These are phyloP conservation scores for Drechslerella coelobrocha DNA, from an alignment of 2,329 filamentous ascomycete genomes.

Conservation along the genomic window DNA sequence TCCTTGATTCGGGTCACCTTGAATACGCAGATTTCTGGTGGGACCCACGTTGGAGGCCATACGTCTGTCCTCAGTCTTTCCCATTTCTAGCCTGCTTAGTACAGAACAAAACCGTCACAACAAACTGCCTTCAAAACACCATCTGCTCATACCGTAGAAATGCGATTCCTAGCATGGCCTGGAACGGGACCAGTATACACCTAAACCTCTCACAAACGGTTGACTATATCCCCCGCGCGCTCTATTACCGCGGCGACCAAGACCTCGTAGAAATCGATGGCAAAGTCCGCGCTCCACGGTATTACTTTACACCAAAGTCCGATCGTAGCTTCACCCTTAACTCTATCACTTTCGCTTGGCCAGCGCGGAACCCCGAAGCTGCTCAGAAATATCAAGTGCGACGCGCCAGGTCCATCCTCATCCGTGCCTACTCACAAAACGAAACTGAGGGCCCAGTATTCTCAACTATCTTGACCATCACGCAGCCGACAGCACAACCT, in stretches of 20 bases:
- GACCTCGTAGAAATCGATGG: not conserved
- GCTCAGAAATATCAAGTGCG: not conserved
- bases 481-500: not conserved
- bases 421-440: conserved; percentile 6
- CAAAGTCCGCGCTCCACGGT: conserved; percentile 9
- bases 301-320: not conserved
- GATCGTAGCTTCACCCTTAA: conserved; percentile 3
- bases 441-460: not conserved
- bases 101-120: not conserved
- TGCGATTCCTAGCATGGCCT: not conserved
- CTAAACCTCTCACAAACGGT: not conserved
- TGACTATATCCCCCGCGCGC: conserved; percentile 19
- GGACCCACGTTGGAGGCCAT: conserved; percentile 33
- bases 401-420: conserved; percentile 16
- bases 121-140: conserved; percentile 16
- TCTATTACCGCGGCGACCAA: conserved; percentile 36
- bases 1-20: conserved; percentile 7
- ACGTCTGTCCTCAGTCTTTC: conserved; percentile 25
- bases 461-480: conserved; percentile 17
- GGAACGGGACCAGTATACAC: not conserved
- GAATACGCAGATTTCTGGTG: conserved; percentile 9
- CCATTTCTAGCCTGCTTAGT: conserved; percentile 16
- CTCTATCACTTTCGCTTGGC: conserved; percentile 37
- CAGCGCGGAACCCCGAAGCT: no score
- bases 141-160: conserved; percentile 20